These are phyloP conservation scores for Fimicolochytrium jonesii DNA, from an alignment of 192 early-diverging fungal genomes.

Conservation along the genomic window DNA sequence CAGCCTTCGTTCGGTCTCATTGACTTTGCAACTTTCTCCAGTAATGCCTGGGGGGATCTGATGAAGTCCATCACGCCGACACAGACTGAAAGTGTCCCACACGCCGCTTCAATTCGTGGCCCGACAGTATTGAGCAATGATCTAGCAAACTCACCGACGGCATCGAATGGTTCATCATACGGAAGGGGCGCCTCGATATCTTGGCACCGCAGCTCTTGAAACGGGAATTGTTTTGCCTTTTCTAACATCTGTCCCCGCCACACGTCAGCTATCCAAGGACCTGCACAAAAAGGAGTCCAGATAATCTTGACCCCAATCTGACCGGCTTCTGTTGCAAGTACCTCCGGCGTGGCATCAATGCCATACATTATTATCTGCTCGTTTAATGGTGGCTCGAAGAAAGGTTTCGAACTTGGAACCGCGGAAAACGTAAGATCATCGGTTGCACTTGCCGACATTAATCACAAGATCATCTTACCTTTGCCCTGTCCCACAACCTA, in stretches of 20 bases:
- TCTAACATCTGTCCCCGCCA: no score
- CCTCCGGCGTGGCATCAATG: slow-evolving; percentile 32
- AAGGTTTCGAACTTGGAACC: slow-evolving; percentile 19
- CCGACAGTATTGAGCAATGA: no score
- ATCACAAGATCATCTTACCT: slow-evolving; percentile 5
- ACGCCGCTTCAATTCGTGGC: no score
- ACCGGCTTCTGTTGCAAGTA: no score
- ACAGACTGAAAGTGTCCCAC: slow-evolving; percentile 24
- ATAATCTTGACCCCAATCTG: no score
- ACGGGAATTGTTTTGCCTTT: slow-evolving; percentile 19
- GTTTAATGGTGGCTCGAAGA: slow-evolving; percentile 8
- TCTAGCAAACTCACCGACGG: slow-evolving; percentile 4
- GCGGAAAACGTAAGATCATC: background rate
- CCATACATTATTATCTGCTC: slow-evolving; percentile 17
- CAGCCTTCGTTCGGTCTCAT: background rate
- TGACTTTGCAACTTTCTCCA: background rate
- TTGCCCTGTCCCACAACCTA: slow-evolving; percentile 31
- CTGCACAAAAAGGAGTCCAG: no score
- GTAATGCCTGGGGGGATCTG: background rate
- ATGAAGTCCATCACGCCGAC: slow-evolving; percentile 32
- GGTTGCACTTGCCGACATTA: background rate
- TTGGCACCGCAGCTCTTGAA: slow-evolving; percentile 19
- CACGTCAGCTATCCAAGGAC: no score
- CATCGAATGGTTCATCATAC: slow-evolving; percentile 14
- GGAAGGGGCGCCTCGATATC: slow-evolving; percentile 23